These are phyloP conservation scores for Lipomyces sp. DNA, from an alignment of 805 yeast genomes.

Conservation along the genomic window DNA sequence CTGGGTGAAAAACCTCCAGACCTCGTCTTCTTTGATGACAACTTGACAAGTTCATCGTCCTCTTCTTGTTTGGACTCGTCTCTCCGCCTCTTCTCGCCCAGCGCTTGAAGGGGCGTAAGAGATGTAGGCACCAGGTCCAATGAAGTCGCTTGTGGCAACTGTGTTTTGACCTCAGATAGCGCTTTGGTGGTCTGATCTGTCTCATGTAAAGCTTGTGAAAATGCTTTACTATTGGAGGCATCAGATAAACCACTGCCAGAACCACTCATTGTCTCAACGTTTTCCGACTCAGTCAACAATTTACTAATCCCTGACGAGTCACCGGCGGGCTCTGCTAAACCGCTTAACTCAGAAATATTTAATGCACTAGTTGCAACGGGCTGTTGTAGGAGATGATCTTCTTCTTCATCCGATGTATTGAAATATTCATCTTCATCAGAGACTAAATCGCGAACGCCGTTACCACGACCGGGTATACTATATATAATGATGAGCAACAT, in stretches of 20 bases:
- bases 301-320: not conserved
- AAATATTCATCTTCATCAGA: slow-evolving; percentile 36
- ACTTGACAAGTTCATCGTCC: slow-evolving; percentile 31
- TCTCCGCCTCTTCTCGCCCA: slow-evolving; percentile 34
- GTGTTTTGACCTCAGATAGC: not conserved
- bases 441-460: slow-evolving; percentile 18
- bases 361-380: not conserved
- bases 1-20: not conserved
- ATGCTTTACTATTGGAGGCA: not conserved
- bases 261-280: not conserved
- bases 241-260: not conserved
- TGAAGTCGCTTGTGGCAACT: not conserved
- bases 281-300: not conserved
- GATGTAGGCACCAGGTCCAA: not conserved
- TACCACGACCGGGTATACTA: slow-evolving; percentile 16
- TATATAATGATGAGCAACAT: not conserved
- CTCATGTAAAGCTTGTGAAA: not conserved
- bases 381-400: not conserved
- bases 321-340: slow-evolving; percentile 9
- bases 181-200: not conserved
- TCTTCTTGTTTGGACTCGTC: slow-evolving; percentile 26
- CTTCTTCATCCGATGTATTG: slow-evolving; percentile 38
- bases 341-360: slow-evolving; percentile 4
- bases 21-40: slow-evolving; percentile 20
- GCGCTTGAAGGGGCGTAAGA: slow-evolving; percentile 4